A percentile compares a stretch with the other conserved stretches of the same genome.
phyloP scores from a whole-genome alignment of 2,329 filamentous ascomycete genomes.

The Colletotrichum orbiculare region DNA sequence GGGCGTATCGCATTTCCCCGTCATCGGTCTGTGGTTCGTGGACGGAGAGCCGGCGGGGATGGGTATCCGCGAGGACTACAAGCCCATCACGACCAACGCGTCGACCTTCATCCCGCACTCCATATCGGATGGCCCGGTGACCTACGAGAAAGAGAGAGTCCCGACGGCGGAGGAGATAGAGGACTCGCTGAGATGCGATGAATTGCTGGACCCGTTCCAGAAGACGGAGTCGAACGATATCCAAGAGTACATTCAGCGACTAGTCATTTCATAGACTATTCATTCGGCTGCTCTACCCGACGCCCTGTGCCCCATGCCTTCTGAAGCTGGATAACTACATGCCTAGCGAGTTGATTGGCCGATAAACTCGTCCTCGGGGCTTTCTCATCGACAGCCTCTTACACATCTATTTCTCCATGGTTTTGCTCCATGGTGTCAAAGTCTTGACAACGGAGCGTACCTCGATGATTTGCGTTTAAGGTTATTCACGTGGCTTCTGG shows the following conservation, averaged over 20 bases:
- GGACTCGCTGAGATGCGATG: neutral
- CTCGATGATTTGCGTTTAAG: too few species aligned
- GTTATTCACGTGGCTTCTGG: too few species aligned
- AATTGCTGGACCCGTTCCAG: neutral
- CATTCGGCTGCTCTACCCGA: too few species aligned
- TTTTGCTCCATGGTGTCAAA: too few species aligned
- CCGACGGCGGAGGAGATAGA: constrained; percentile 3
- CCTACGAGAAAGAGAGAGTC: neutral
- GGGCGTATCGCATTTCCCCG: constrained; percentile 1
- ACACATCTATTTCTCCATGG: too few species aligned
- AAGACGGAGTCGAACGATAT: neutral
- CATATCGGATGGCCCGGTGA: constrained; percentile 14
- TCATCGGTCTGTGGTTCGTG: constrained; percentile 16
- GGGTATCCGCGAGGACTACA: constrained; percentile 13
- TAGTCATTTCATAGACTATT: neutral
- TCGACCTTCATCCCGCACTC: constrained; percentile 17
- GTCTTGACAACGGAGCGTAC: too few species aligned
- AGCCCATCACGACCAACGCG: constrained; percentile 1
- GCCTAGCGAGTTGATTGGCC: too few species aligned
- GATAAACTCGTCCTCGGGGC: too few species aligned
- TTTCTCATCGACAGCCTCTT: too few species aligned
- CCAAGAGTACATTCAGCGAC: neutral
- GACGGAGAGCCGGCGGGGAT: constrained; percentile 13
- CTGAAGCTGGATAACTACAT: too few species aligned
- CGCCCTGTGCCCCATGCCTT: too few species aligned